Evolutionary conservation across 257 asterid genomes (phyloP).

Genomic region (Fraxinus quadrangulata): DNA sequence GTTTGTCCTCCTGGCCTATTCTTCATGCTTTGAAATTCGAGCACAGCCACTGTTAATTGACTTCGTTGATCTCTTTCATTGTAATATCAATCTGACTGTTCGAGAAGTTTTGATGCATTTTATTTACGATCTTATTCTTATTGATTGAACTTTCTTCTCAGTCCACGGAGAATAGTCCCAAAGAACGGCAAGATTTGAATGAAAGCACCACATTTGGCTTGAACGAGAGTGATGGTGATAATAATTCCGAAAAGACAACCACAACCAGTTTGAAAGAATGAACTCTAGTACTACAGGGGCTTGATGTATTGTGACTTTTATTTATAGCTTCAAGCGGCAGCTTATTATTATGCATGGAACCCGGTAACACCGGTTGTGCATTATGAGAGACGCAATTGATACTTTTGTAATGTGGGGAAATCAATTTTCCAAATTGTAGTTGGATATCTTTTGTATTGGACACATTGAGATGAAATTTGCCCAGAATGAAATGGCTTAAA

Average conservation of each 20-base stretch:
- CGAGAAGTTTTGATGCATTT: background rate
- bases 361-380: slow-evolving; percentile 19
- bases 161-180: slow-evolving; percentile 41
- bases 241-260: slow-evolving; percentile 27
- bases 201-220: slow-evolving; percentile 68
- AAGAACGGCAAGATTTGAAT: slow-evolving; percentile 74
- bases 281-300: background rate
- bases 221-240: slow-evolving; percentile 53
- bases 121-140: background rate
- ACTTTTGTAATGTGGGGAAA: slow-evolving; percentile 11
- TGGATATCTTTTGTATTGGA: background rate
- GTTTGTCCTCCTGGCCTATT: background rate
- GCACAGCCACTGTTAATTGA: background rate
- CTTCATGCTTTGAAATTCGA: background rate
- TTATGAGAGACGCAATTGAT: slow-evolving; percentile 17
- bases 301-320: background rate
- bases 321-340: background rate
- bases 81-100: slow-evolving; percentile 4
- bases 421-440: background rate
- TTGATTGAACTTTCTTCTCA: slow-evolving; percentile 31
- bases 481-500: too few species aligned
- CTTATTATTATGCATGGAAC: background rate
- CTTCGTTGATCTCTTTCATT: background rate
- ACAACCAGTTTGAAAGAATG: background rate
- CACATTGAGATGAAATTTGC: background rate